Base-by-base conservation (phyloP, 371 early-diverging fungal species). In the Nematocida parisii region DNA sequence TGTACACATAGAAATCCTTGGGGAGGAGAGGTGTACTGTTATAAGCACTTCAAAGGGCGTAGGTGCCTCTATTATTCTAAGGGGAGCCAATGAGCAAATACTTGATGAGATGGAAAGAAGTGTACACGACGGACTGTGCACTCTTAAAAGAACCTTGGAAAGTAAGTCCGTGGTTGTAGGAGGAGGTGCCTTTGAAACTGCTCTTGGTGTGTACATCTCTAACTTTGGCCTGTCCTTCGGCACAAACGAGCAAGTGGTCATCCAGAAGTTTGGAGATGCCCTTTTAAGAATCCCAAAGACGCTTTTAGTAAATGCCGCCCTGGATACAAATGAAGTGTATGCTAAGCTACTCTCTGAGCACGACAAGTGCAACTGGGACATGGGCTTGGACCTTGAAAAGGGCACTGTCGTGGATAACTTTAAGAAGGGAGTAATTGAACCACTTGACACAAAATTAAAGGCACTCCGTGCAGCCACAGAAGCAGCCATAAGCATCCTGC, bases 101-200 rank as follows among this genome's bases (percentile, higher is more conserved):
- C 87, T 97, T 81, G 99, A 98, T 83, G 99, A 99, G 89, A 97
- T 98, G 95, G 96, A 98, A 86, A 90, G 99, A 81, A 92, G 95
- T 40, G 83, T 99, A 73, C 97, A 97, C 86, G 99, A 99, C 89
- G 90, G 93, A 42, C 87, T 99, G 74, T 94, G 94, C 83, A 94
- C 94, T 44, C 93, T 98, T 72, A 97, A 97, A 90, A 90, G 98
- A 64, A 96, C 97, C 6, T 88, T 97, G 62, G 98, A 99, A 88
- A 92, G 93, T 81, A 93, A 94, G 83, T 91, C 91, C 44, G 94
- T 98, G 52, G 96, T 98, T 24, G 97, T 98, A 54, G 98, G 98
- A 85, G 99, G 99, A 77, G 99, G 99, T 72, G 93, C 97, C 15
- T 96, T 97, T 55, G 99, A 99, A 87, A 89, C 93, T 24, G 97